Conservation (phyloP, 2,329 filamentous ascomycete species). For the Chaetomium sp. region DNA sequence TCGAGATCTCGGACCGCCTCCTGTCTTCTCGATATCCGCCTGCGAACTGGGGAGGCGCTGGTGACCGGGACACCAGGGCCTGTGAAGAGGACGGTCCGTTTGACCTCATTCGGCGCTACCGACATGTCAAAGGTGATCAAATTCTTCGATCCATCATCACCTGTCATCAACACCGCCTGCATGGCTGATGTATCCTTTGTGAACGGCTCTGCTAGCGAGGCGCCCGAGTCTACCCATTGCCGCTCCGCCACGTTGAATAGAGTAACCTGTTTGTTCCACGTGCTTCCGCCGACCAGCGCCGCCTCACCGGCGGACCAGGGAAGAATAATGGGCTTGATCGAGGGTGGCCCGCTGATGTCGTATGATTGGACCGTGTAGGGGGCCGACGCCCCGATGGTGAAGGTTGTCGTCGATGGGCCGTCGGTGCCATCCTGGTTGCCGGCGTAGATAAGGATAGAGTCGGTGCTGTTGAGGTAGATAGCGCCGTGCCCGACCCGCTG, state of each 20-base stretch:
- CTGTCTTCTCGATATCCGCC: constrained; percentile 27
- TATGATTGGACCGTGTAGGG: constrained; percentile 59
- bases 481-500: constrained; percentile 70
- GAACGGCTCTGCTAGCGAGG: constrained; percentile 55
- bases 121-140: constrained; percentile 73
- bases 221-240: constrained; percentile 63
- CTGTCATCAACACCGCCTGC: constrained; percentile 60
- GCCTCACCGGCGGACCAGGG: constrained; percentile 66
- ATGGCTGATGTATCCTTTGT: constrained; percentile 49
- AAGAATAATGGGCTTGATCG: constrained; percentile 64
- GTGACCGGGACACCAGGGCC: constrained; percentile 49
- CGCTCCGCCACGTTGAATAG: constrained; percentile 54
- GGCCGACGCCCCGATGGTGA: constrained; percentile 58
- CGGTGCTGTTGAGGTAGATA: constrained; percentile 62
- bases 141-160: constrained; percentile 69
- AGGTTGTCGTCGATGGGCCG: constrained; percentile 63
- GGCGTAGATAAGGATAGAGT: constrained; percentile 73
- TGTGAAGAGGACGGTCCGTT: constrained; percentile 60
- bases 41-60: constrained; percentile 38
- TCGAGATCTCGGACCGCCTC: constrained; percentile 27
- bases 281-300: constrained; percentile 66
- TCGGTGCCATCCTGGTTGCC: constrained; percentile 59
- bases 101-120: constrained; percentile 67
- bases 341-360: constrained; percentile 53
- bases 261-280: constrained; percentile 61